These are phyloP conservation scores for Globisporangium spinosum DNA, from an alignment of 352 stramenopile species.

Conservation along the genomic window DNA sequence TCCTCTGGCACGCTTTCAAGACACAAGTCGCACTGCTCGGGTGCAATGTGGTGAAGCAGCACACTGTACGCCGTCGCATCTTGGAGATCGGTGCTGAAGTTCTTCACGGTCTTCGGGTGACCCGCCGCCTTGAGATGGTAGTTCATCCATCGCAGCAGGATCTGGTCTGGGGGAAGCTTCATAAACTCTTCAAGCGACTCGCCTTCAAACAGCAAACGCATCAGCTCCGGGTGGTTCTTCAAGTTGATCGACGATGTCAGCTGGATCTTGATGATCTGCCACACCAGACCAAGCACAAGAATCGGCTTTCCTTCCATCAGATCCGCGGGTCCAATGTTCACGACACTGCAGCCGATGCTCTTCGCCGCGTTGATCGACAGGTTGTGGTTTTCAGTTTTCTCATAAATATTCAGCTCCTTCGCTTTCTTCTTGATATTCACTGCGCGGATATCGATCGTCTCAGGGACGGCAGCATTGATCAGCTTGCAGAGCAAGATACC, in stretches of 20 bases:
- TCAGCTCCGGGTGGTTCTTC: slow-evolving; percentile 90
- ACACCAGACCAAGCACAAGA: slow-evolving; percentile 89
- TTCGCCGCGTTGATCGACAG: slow-evolving; percentile 92
- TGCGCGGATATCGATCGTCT: slow-evolving; percentile 90
- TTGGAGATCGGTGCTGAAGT: slow-evolving; percentile 76
- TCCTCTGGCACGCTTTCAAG: slow-evolving; percentile 52
- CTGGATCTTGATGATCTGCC: slow-evolving; percentile 94
- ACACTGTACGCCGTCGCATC: slow-evolving; percentile 87
- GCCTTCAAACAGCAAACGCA: slow-evolving; percentile 79
- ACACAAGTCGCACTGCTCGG: slow-evolving; percentile 64
- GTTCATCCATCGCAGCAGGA: slow-evolving; percentile 93
- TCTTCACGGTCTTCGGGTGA: slow-evolving; percentile 69
- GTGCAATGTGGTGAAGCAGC: slow-evolving; percentile 86
- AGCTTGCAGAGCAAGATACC: slow-evolving; percentile 90
- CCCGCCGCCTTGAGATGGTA: slow-evolving; percentile 86
- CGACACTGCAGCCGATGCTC: slow-evolving; percentile 91
- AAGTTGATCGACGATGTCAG: slow-evolving; percentile 90
- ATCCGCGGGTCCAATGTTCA: slow-evolving; percentile 90
- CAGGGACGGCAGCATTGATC: slow-evolving; percentile 87
- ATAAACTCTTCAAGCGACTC: slow-evolving; percentile 89
- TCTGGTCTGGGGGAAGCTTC: slow-evolving; percentile 89
- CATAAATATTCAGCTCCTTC: slow-evolving; percentile 83
- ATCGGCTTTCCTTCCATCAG: slow-evolving; percentile 85
- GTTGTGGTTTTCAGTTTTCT: slow-evolving; percentile 91
- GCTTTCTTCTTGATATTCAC: slow-evolving; percentile 82